Evolutionary conservation across 2,329 filamentous ascomycete genomes (phyloP), one percentile per base, ranked within the genome.

Genomic region (Exophiala viscosa): DNA sequence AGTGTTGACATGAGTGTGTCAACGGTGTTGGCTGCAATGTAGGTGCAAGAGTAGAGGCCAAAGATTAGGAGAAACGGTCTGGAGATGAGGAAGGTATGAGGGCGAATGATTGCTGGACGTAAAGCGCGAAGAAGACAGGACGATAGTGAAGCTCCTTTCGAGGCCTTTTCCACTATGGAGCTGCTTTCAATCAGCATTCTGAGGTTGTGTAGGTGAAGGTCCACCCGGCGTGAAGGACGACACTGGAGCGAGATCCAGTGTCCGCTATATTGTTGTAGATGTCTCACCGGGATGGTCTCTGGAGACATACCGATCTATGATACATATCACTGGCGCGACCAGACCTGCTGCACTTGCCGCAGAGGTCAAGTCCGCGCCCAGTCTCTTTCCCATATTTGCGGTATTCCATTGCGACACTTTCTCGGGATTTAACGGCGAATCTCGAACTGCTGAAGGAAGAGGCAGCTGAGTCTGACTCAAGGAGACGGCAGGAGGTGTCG

Each of bases 21-120:
- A 67, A 96, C 83, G 10, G 80, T 73, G 74, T 96, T 96, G 59
- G 92, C 91, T 1, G 88, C 90, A 10, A 93, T 74, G 74, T 96
- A 96, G 54, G 92, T 97, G 60, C 88, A 86, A 56, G 85, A 88
- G 76, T 96, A 97, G 39, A 95, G 76, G 48, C 74, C 73, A 53
- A 76, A 76, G 50, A 77, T 76, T 17, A 77, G 68, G 53, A 75
- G 62, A 60, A 76, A 76, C 2, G 75, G 75, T 5, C 75, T 77
- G 58, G 71, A 72, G 47, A 69, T 57, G 58, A 77, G 67, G 65
- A 75, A 76, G n/a, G 53, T 62, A 50, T 64, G 66, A 5, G 74
- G 75, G 28, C 67, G 67, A 23, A 65, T 60, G 50, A 73, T 42
- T 57, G 76, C 73, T 5, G 67, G 67, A 10, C 62, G 61, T 48